Conservation (phyloP, 805 yeast species). For the Peterozyma toletana region DNA sequence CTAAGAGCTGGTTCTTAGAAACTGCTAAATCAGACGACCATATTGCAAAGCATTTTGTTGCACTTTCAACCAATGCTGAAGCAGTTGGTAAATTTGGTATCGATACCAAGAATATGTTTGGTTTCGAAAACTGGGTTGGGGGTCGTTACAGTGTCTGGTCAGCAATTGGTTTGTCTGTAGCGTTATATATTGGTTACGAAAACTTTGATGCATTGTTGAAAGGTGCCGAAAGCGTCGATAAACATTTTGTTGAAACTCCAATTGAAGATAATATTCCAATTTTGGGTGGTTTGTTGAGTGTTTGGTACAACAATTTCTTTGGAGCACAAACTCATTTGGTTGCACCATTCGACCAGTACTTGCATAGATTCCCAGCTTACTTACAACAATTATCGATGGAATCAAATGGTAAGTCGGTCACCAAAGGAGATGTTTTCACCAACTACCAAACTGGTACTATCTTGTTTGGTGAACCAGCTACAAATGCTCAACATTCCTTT, state of each 20-base stretch:
- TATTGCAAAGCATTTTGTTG: slow-evolving; percentile 97
- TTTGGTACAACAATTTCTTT: slow-evolving; percentile 98
- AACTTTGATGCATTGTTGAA: slow-evolving; percentile 86
- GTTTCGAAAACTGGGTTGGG: slow-evolving; percentile 98
- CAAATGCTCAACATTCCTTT: slow-evolving; percentile 98
- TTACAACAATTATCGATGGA: slow-evolving; percentile 98
- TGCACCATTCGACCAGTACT: slow-evolving; percentile 97
- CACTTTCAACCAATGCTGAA: slow-evolving; percentile 85
- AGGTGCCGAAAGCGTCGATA: slow-evolving; percentile 97
- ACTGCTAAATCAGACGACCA: slow-evolving; percentile 58
- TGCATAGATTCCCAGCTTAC: slow-evolving; percentile 99
- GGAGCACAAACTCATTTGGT: slow-evolving; percentile 98
- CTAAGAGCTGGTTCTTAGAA: slow-evolving; percentile 86
- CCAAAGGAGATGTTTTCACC: slow-evolving; percentile 86
- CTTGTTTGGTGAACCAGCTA: slow-evolving; percentile 97
- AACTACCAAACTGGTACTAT: slow-evolving; percentile 95
- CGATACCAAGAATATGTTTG: slow-evolving; percentile 97
- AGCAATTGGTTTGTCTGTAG: slow-evolving; percentile 94
- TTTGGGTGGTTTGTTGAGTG: slow-evolving; percentile 86
- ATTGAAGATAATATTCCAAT: slow-evolving; percentile 88
- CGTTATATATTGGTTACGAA: slow-evolving; percentile 91
- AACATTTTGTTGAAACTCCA: slow-evolving; percentile 80
- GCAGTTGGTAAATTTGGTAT: slow-evolving; percentile 96
- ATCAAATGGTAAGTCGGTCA: slow-evolving; percentile 96
- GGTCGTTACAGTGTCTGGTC: slow-evolving; percentile 99